phyloP scores from a whole-genome alignment of 371 early-diverging fungal species.

The Saksenaea vasiformis region DNA sequence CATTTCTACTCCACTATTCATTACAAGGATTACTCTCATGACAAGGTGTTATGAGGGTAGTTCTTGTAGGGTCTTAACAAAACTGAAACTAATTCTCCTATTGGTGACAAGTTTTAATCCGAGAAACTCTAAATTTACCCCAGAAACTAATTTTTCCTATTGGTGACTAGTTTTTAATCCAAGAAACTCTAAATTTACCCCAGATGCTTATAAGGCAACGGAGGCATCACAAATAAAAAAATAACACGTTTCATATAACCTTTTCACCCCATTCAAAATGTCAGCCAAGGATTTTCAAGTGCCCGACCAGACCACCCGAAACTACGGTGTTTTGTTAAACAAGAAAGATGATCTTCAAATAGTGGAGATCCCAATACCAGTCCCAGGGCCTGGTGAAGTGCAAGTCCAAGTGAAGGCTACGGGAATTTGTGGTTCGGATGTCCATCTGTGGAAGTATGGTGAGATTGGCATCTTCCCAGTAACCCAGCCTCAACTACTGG shows the following conservation, averaged over 20 bases:
- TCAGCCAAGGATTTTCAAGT: background rate
- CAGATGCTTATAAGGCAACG: too few relatives aligned
- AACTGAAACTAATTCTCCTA: too few relatives aligned
- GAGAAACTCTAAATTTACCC: too few relatives aligned
- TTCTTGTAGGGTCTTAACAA: too few relatives aligned
- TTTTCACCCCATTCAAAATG: background rate
- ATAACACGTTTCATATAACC: background rate
- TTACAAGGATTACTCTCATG: too few relatives aligned
- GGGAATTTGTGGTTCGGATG: constrained; percentile 50
- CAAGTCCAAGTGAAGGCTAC: constrained; percentile 49
- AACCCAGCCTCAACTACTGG: constrained; percentile 35
- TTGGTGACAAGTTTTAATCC: too few relatives aligned
- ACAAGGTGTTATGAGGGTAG: too few relatives aligned
- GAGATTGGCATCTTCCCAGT: constrained; percentile 51
- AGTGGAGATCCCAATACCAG: constrained; percentile 45
- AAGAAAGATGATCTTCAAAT: constrained; percentile 43
- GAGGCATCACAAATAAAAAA: too few relatives aligned
- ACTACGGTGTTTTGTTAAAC: constrained; percentile 40
- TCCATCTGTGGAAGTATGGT: constrained; percentile 49
- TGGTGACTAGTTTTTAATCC: too few relatives aligned
- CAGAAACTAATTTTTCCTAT: too few relatives aligned
- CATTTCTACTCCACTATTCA: too few relatives aligned
- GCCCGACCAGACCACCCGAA: constrained; percentile 23
- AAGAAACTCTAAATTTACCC: too few relatives aligned
- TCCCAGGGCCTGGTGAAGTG: constrained; percentile 33